These are phyloP conservation scores for Nymphaea thermarum DNA, from an alignment of 164 flowering plant species.

Conservation along the genomic window DNA sequence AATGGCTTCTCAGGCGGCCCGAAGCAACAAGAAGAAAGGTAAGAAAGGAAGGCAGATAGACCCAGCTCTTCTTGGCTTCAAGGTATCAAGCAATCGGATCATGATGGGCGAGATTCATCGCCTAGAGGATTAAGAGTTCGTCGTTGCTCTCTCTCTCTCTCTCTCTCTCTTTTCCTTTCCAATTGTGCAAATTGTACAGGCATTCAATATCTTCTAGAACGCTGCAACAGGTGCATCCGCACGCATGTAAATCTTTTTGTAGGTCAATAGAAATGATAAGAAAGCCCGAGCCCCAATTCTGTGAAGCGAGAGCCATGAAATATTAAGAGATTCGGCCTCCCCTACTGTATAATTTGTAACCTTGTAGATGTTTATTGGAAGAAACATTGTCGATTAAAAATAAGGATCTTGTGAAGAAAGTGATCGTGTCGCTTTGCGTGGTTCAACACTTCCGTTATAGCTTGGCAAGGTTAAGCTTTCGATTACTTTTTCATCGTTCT, in stretches of 20 bases:
- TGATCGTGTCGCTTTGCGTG: no score
- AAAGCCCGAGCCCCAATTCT: background rate
- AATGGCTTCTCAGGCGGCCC: slow-evolving; percentile 30
- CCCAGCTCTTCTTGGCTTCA: slow-evolving; percentile 75
- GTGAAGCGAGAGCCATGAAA: background rate
- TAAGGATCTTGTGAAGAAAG: no score
- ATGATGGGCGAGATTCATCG: slow-evolving; percentile 89
- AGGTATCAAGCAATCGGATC: slow-evolving; percentile 70
- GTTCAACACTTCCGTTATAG: no score
- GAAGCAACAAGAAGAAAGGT: slow-evolving; percentile 62
- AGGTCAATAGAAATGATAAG: background rate
- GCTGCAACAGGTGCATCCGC: background rate
- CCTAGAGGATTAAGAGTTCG: slow-evolving; percentile 28
- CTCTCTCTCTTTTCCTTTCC: background rate
- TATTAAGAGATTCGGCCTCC: background rate
- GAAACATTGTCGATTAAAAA: no score
- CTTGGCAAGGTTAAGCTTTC: no score
- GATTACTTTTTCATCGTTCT: no score
- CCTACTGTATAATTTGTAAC: background rate
- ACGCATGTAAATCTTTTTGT: background rate
- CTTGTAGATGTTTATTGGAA: background rate
- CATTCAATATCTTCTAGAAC: background rate
- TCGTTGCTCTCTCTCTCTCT: background rate
- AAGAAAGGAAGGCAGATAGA: slow-evolving; percentile 80
- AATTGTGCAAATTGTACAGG: background rate